These are phyloP conservation scores for Staphylotrichum tortipilum DNA, from an alignment of 495 filamentous ascomycete genomes.

Conservation along the genomic window DNA sequence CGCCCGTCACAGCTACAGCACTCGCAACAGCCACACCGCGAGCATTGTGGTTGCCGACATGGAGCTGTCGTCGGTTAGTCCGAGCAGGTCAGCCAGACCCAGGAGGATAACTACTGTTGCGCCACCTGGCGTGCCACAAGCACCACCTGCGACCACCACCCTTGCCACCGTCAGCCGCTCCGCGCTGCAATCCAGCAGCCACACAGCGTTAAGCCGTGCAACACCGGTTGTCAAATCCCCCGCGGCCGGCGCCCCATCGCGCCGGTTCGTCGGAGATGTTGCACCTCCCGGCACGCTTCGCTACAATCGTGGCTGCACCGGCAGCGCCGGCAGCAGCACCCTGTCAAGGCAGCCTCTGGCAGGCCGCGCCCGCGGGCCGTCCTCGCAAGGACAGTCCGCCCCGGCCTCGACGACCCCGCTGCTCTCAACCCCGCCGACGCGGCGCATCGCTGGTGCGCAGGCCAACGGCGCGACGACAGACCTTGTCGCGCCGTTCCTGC, in stretches of 20 bases:
- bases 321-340: neutral
- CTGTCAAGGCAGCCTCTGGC: neutral
- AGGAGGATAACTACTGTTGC: neutral
- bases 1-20: no score
- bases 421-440: slow-evolving; percentile 19
- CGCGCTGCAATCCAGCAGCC: neutral
- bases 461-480: no score
- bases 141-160: neutral
- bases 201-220: neutral
- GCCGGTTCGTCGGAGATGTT: neutral
- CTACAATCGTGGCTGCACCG: neutral
- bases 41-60: slow-evolving; percentile 10
- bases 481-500: no score
- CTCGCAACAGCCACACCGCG: neutral
- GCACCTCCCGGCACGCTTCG: neutral
- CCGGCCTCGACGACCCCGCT: slow-evolving; percentile 5
- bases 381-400: no score
- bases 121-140: neutral
- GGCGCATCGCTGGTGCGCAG: slow-evolving; percentile 9
- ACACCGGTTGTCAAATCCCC: neutral
- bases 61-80: slow-evolving; percentile 15
- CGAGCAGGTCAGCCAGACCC: slow-evolving; percentile 2
- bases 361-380: neutral
- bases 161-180: no score
- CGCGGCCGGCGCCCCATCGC: neutral